phyloP scores from a whole-genome alignment of 179 eudicot genomes.

The Drosera spatulata region DNA sequence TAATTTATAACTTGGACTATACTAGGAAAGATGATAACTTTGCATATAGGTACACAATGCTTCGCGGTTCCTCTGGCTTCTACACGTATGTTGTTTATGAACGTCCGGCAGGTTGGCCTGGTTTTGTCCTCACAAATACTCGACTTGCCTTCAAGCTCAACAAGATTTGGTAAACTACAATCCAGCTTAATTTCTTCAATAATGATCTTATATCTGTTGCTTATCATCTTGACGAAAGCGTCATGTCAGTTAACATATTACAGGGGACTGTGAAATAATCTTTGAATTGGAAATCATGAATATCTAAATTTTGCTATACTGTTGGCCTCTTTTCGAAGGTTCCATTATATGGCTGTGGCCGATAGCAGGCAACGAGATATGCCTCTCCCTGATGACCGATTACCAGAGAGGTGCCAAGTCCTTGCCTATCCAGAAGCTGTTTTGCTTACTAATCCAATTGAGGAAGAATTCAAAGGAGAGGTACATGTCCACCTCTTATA shows the following conservation, averaged over 20 bases:
- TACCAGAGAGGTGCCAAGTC: conserved; percentile 38
- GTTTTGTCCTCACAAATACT: conserved; percentile 15
- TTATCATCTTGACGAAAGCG: no score
- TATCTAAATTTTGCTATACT: no score
- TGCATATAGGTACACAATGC: conserved; percentile 12
- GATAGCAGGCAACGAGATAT: conserved; percentile 45
- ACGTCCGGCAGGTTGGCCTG: conserved; percentile 11
- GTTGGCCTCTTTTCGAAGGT: conserved; percentile 21
- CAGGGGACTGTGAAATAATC: no score
- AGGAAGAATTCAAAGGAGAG: conserved; percentile 59
- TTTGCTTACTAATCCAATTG: conserved; percentile 49
- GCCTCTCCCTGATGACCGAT: conserved; percentile 71
- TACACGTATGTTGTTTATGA: conserved; percentile 19
- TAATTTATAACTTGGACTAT: background rate
- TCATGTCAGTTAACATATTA: no score
- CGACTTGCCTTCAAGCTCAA: conserved; percentile 20
- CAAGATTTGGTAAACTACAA: conserved; percentile 9
- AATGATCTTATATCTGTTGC: background rate
- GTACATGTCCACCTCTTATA: conserved; percentile 11
- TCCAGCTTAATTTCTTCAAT: background rate
- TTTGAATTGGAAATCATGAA: no score
- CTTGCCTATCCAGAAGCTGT: conserved; percentile 75
- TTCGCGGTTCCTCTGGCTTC: conserved; percentile 21
- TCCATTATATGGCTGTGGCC: conserved; percentile 59
- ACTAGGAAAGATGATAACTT: background rate